A percentile compares a stretch with the other conserved stretches of the same genome.
Conservation (phyloP, 1,139 yeast genomes). For the Yamadazyma trypodendri region DNA sequence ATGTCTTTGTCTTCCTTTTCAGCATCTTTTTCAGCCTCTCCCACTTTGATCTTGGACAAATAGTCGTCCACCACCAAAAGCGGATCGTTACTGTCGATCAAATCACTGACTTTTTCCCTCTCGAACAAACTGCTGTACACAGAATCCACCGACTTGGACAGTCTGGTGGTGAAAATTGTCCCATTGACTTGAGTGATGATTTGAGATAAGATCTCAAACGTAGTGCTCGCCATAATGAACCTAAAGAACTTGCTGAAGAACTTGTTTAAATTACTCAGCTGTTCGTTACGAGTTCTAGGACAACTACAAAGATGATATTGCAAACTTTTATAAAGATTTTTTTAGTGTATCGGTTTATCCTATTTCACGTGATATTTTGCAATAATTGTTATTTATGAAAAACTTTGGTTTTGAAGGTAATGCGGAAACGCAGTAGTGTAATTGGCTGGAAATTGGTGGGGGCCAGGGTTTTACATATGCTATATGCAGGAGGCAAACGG, state of each 20-base stretch:
- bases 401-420: slow-evolving; percentile 1
- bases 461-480: no score
- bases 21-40: slow-evolving; percentile 13
- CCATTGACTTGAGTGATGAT: slow-evolving; percentile 25
- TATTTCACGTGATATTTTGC: slow-evolving; percentile 19
- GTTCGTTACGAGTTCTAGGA: neutral
- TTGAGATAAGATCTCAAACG: slow-evolving; percentile 19
- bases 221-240: slow-evolving; percentile 5
- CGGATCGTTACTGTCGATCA: slow-evolving; percentile 55
- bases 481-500: no score
- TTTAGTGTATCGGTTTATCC: slow-evolving; percentile 6
- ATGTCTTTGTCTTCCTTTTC: slow-evolving; percentile 28
- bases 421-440: neutral
- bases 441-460: slow-evolving; percentile 1
- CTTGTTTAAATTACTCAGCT: neutral
- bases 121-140: slow-evolving; percentile 25
- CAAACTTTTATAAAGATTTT: neutral
- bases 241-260: neutral
- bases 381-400: slow-evolving; percentile 5
- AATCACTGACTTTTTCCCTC: slow-evolving; percentile 19
- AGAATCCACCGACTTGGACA: slow-evolving; percentile 45
- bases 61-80: slow-evolving; percentile 41
- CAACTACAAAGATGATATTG: no score
- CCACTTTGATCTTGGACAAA: slow-evolving; percentile 14
- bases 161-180: slow-evolving; percentile 42